Percentiles rank a stretch among this genome's conserved stretches.
These are phyloP conservation scores for Cutaneotrichosporon dermatis DNA, from an alignment of 1,284 basidiomycete species.

Conservation along the genomic window DNA sequence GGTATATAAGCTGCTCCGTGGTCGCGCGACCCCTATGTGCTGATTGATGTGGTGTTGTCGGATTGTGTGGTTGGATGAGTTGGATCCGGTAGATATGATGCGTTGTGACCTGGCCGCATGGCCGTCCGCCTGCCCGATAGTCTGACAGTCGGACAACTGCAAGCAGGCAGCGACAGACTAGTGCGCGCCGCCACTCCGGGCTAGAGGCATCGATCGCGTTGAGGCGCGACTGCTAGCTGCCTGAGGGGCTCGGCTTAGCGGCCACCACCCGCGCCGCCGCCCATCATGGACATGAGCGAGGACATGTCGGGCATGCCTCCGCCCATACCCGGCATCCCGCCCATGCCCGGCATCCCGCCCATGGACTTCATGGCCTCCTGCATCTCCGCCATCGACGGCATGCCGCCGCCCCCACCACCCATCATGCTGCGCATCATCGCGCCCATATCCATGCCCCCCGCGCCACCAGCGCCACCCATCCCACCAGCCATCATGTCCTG, in stretches of 20 bases:
- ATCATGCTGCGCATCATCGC: conserved; percentile 49
- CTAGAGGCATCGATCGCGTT: too few species aligned
- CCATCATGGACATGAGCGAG: conserved; percentile 52
- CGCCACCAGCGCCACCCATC: conserved; percentile 12
- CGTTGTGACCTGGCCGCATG: too few species aligned
- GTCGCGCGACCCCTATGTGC: too few species aligned
- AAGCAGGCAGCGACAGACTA: too few species aligned
- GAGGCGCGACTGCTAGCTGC: too few species aligned
- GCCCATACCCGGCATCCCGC: conserved; percentile 58
- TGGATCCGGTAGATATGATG: too few species aligned
- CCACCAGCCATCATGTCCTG: conserved; percentile 84
- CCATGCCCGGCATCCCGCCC: conserved; percentile 64
- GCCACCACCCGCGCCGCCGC: conserved; percentile 46
- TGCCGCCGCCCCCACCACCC: conserved; percentile 46
- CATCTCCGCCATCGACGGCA: conserved; percentile 51
- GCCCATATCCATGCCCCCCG: conserved; percentile 65
- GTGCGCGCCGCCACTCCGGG: neutral
- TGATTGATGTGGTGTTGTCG: too few species aligned
- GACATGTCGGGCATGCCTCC: conserved; percentile 47
- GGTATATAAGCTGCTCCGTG: too few species aligned
- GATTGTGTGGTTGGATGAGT: too few species aligned
- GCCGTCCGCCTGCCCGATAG: too few species aligned
- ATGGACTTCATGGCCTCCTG: conserved; percentile 75
- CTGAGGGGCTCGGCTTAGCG: conserved; percentile 1
- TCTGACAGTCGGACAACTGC: too few species aligned